Evolutionary conservation across 2,329 filamentous ascomycete species (phyloP).

Genomic region (Dactylellina parvicollis): DNA sequence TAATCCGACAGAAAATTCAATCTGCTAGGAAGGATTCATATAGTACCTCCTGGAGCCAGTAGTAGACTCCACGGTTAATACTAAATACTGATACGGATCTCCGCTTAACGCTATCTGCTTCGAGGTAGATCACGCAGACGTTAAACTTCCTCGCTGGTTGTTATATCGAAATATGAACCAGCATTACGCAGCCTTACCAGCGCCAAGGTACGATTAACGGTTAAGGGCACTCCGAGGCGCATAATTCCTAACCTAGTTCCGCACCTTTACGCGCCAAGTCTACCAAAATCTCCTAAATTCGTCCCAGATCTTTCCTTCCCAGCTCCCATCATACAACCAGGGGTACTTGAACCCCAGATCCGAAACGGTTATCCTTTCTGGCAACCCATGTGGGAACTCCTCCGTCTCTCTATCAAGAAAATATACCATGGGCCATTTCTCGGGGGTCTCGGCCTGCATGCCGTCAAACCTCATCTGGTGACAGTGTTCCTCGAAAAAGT

Average conservation of each 20-base stretch:
- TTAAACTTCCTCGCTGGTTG: no score
- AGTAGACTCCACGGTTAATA: no score
- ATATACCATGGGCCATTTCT: conserved; percentile 8
- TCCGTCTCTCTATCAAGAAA: background rate
- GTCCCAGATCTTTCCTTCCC: conserved; percentile 35
- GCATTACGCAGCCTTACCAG: background rate
- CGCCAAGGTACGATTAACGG: background rate
- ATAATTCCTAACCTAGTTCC: background rate
- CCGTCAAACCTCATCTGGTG: background rate
- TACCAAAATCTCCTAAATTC: conserved; percentile 32
- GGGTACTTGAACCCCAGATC: conserved; percentile 23
- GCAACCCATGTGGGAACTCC: background rate
- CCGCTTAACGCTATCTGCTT: no score
- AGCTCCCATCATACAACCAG: conserved; percentile 37
- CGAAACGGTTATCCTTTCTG: conserved; percentile 12
- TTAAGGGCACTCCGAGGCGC: background rate
- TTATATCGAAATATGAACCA: no score
- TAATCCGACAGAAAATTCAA: no score
- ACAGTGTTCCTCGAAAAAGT: conserved; percentile 22
- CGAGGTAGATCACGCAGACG: no score
- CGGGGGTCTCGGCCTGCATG: background rate
- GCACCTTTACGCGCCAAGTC: background rate
- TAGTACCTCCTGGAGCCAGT: no score
- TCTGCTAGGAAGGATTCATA: no score
- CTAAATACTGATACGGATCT: no score